Base-by-base conservation (phyloP, 371 early-diverging fungal genomes). In the Actinomortierella ambigua region DNA sequence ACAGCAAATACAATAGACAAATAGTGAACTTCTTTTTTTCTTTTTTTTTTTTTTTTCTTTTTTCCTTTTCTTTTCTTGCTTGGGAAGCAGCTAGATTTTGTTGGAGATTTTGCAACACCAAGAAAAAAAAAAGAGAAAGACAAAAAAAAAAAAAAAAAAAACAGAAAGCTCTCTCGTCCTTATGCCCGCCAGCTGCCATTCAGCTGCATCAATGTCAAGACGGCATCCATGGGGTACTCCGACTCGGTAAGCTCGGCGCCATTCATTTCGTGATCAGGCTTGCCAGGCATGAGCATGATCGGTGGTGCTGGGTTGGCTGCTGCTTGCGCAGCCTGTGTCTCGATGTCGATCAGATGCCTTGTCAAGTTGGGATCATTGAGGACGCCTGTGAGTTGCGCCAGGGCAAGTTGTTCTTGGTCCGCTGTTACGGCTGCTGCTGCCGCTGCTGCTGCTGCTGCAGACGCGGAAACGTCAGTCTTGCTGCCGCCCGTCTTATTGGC, bases 161-260 rank as follows among this genome's bases (percentile, higher is more conserved):
- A 34, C 34, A 51, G 13, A 51, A 34, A 51, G 11, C 28, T 11
- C 18, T 7, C 17, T 20, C 22, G 9, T 48, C 26, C 15, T 57
- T 62, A 73, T 50, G 75, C 83, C 62, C 84, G 80, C 85, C 85
- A 85, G 50, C 83, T 82, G 50, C 83, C 83, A 56, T 86, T 86
- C 42, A 86, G 54, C 55, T 86, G 86, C 86, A 86, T 86, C 52
- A 86, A 52, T 11, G 86, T 86, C 53, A 86, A 69, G 55, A 87
- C 87, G 22, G 87, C 87, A 63, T 87, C 87, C 84, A 87, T 84
- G 1, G 87, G 85, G 40, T 82, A 85, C 54, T 87, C 84, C 7
- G 78, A 75, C 46, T 75, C 76, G 23, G 66, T 57, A 40, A 59
- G 56, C 34, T 60, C 66, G 51, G 23, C 49, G 18, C 51, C 53